These are phyloP conservation scores for Colletotrichum higginsianum DNA, from an alignment of 2,329 filamentous ascomycete genomes.

Conservation along the genomic window DNA sequence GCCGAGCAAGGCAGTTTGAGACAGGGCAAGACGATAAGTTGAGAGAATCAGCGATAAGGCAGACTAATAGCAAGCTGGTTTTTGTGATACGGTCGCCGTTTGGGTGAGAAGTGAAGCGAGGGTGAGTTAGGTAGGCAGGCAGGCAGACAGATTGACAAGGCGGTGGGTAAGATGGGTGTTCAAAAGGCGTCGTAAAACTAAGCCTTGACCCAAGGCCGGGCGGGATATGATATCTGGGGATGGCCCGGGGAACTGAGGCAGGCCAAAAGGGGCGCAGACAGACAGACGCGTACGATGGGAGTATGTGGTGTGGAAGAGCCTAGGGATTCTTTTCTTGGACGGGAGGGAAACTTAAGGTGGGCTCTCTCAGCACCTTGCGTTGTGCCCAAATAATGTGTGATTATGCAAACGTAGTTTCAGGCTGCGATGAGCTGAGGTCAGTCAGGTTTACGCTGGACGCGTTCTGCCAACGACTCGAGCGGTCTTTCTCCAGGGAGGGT, in stretches of 20 bases:
- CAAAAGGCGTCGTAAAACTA: not conserved
- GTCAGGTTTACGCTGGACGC: not conserved
- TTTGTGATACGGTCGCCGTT: not conserved
- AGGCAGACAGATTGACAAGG: not conserved
- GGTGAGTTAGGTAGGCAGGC: not conserved
- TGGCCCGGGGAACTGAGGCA: not conserved
- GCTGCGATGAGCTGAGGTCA: not conserved
- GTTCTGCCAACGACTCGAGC: not conserved
- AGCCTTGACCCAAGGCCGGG: not conserved
- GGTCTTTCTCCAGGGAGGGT: not conserved
- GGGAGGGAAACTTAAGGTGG: not conserved
- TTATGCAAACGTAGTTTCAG: not conserved
- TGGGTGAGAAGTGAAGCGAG: conserved; percentile 5
- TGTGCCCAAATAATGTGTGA: not conserved
- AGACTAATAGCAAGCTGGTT: not conserved
- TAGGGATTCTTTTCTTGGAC: not conserved
- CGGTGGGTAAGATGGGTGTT: not conserved
- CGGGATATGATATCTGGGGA: not conserved
- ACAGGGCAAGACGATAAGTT: not conserved
- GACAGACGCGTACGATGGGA: not conserved
- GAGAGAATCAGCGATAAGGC: not conserved
- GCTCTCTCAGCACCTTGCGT: not conserved
- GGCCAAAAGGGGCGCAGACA: not conserved
- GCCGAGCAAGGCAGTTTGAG: not conserved
- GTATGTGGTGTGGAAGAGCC: not conserved